phyloP scores from a whole-genome alignment of 2,329 filamentous ascomycete species.

The Aureobasidium sp. region DNA sequence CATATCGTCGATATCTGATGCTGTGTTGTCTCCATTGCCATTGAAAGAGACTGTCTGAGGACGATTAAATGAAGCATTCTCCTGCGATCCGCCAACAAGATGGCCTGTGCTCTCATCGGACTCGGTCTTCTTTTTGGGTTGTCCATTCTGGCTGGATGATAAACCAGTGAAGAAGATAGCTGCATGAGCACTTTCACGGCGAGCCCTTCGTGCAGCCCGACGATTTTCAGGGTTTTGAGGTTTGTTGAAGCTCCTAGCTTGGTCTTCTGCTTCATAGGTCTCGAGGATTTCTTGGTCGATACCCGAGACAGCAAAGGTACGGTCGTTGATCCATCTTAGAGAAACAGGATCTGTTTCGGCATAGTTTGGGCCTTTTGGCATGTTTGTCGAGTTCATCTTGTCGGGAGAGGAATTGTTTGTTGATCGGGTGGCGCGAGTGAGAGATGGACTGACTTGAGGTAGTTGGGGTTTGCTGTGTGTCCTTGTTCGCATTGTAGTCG shows the following conservation, averaged over 20 bases:
- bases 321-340: background rate
- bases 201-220: slow-evolving; percentile 3
- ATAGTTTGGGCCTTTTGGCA: background rate
- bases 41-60: background rate
- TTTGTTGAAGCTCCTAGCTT: background rate
- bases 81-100: background rate
- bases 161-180: background rate
- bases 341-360: background rate
- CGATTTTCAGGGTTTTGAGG: background rate
- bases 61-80: background rate
- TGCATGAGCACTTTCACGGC: slow-evolving; percentile 5
- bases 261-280: slow-evolving; percentile 1
- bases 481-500: slow-evolving; percentile 3
- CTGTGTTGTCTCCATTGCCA: background rate
- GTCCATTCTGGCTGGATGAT: background rate
- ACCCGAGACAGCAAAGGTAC: background rate
- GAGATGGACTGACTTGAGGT: background rate
- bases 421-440: background rate
- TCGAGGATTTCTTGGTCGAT: background rate
- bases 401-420: background rate
- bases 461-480: background rate
- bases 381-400: background rate
- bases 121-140: background rate
- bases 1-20: background rate
- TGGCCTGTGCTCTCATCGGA: background rate